Evolutionary conservation across 75 land plant genomes (phyloP).

Genomic region (Sequoia sempervirens): DNA sequence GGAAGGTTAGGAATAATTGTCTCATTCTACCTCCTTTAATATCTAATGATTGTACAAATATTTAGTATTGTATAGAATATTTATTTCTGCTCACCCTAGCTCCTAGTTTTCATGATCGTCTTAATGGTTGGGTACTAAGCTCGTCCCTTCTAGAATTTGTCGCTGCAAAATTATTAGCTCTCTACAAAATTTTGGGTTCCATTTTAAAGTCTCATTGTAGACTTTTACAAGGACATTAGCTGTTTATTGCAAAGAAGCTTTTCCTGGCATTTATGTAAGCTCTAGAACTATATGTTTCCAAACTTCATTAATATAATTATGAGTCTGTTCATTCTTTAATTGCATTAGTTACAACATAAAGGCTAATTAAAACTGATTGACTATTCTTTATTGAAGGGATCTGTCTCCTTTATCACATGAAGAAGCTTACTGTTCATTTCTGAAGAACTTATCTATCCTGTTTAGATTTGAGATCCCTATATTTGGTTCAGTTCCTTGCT

Average conservation of each 20-base stretch:
- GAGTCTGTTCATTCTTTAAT: background rate
- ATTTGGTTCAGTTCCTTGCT: background rate
- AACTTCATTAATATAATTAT: background rate
- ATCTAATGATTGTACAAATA: background rate
- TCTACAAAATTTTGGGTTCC: background rate
- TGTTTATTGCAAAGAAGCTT: background rate
- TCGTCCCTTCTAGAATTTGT: background rate
- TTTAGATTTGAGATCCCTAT: background rate
- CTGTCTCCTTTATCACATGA: background rate
- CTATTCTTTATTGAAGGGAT: background rate
- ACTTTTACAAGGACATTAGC: background rate
- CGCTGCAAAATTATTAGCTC: background rate
- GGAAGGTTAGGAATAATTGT: background rate
- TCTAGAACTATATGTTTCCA: background rate
- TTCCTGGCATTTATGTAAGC: background rate
- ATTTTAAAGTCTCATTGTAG: background rate
- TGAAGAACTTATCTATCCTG: background rate
- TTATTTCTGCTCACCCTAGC: background rate
- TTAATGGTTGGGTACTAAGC: background rate
- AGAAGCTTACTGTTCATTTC: background rate
- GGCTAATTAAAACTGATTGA: background rate
- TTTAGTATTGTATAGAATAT: background rate
- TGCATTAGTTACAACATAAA: background rate
- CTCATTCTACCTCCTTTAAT: background rate
- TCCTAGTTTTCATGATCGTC: background rate